Percentiles rank a stretch among this genome's conserved stretches.
phyloP scores from a whole-genome alignment of 495 filamentous ascomycete species.

The Trypethelium eluteriae region DNA sequence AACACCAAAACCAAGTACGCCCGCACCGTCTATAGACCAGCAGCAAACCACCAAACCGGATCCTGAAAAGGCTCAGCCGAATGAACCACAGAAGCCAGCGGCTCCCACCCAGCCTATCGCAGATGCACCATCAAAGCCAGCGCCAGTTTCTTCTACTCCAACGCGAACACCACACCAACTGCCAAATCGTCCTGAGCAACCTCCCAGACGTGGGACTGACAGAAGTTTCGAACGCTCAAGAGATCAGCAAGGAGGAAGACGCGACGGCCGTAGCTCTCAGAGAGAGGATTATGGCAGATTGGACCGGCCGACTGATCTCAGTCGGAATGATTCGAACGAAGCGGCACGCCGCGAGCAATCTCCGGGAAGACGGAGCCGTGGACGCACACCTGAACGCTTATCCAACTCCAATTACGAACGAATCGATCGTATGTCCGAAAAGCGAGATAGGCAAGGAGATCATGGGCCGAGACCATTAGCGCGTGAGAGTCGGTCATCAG shows the following conservation, averaged over 20 bases:
- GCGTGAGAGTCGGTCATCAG: not conserved
- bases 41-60: not conserved
- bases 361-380: slow-evolving; percentile 26
- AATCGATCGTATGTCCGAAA: not conserved
- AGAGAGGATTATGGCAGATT: slow-evolving; percentile 30
- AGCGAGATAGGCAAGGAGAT: not conserved
- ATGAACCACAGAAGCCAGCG: slow-evolving; percentile 14
- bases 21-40: not conserved
- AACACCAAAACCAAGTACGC: slow-evolving; percentile 2
- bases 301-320: slow-evolving; percentile 28
- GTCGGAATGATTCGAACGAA: slow-evolving; percentile 19
- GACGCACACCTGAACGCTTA: slow-evolving; percentile 25
- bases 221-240: slow-evolving; percentile 20
- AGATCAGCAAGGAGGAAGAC: slow-evolving; percentile 21
- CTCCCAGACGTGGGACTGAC: slow-evolving; percentile 19
- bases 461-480: slow-evolving; percentile 2
- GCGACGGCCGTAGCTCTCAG: slow-evolving; percentile 19
- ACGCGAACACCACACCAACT: slow-evolving; percentile 11
- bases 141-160: not conserved
- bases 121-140: slow-evolving; percentile 15
- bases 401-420: not conserved
- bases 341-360: slow-evolving; percentile 27
- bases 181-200: slow-evolving; percentile 16
- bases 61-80: slow-evolving; percentile 1
- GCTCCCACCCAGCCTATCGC: slow-evolving; percentile 14